Base-by-base conservation (phyloP, 495 filamentous ascomycete species). In the Parmelia sp. region DNA sequence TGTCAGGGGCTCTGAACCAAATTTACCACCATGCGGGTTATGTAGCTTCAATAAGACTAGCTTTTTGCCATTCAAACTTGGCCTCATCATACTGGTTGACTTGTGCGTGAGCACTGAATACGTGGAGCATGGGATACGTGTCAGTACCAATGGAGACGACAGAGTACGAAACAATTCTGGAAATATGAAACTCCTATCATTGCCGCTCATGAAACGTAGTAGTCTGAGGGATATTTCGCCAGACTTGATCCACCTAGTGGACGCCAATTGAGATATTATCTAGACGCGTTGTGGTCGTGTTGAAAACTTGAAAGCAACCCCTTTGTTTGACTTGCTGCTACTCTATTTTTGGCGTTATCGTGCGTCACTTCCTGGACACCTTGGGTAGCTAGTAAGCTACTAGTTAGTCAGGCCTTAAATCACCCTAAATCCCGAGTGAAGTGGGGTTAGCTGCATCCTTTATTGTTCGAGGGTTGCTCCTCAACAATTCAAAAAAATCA, bases 371-470 rank as follows among this genome's bases (percentile, higher is more conserved):
- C 27, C 27, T 31, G n/a, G n/a, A n/a, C n/a, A n/a, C n/a, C n/a
- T n/a, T n/a, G n/a, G n/a, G n/a, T n/a, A n/a, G n/a, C n/a, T n/a
- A n/a, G n/a, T n/a, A n/a, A n/a, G n/a, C n/a, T n/a, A n/a, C n/a
- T n/a, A n/a, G n/a, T n/a, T n/a, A n/a, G n/a, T n/a, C n/a, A n/a
- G 35, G n/a, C 37, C 33, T 19, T 15, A 35, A 14, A 10, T 36
- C 4, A 10, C 5, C 35, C 10, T 36, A 36, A 36, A 36, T 36
- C 35, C 35, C 35, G 35, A 36, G n/a, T 35, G 7, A 56, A 56
- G 61, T 57, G 61, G 61, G 61, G 61, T 63, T 63, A 63, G 61
- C 53, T 47, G 39, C 61, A 56, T 63, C 44, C 57, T 57, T 45
- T 36, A 11, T 63, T 57, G 31, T 57, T 49, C n/a, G n/a, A n/a